phyloP scores from a whole-genome alignment of 106 monocot species.

The Posidonia australis region DNA sequence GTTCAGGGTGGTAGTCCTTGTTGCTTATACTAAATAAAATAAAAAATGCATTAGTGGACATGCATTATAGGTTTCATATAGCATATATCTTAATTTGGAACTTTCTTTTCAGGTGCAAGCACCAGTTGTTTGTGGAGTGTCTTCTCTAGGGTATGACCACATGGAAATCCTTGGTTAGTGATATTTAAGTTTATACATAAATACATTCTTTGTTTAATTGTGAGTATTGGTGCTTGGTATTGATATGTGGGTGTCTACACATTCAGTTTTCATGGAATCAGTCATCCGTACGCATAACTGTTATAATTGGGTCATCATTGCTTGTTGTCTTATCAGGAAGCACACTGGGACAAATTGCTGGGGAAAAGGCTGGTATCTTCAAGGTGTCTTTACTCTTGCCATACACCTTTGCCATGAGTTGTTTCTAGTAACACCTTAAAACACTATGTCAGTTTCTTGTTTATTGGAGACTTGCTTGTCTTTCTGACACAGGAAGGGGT shows the following conservation, averaged over 20 bases:
- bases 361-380: slow-evolving; percentile 87
- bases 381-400: slow-evolving; percentile 39
- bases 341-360: slow-evolving; percentile 74
- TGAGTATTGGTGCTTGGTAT: no score
- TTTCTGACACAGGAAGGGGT: slow-evolving; percentile 42
- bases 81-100: no score
- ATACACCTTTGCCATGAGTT: background rate
- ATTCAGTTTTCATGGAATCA: background rate
- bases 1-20: no score
- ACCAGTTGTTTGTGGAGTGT: slow-evolving; percentile 79
- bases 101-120: slow-evolving; percentile 43
- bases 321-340: slow-evolving; percentile 35
- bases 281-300: background rate
- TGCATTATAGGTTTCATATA: background rate
- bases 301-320: background rate
- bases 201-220: no score
- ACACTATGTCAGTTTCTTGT: background rate
- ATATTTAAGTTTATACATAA: background rate
- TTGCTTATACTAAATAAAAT: no score
- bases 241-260: background rate
- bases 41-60: no score
- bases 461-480: slow-evolving; percentile 9
- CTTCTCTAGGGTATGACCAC: slow-evolving; percentile 83
- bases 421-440: background rate
- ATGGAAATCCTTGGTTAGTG: slow-evolving; percentile 85